Evolutionary conservation across 108 stramenopile genomes (phyloP).

Genomic region (Skeletonema potamos): DNA sequence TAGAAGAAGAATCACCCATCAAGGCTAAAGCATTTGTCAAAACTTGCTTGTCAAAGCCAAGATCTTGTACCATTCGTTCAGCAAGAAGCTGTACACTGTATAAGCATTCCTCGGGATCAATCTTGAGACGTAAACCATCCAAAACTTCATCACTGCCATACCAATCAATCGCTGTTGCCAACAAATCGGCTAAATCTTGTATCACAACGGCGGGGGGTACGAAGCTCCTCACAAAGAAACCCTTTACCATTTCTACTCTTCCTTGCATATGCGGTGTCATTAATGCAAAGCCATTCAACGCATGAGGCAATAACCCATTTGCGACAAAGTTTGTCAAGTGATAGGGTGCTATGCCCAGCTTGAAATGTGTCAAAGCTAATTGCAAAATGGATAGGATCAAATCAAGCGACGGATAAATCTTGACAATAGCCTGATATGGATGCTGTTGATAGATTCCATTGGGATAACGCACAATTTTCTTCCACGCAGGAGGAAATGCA

Average conservation of each 20-base stretch:
- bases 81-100: constrained; percentile 48
- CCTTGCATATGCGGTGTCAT: constrained; percentile 40
- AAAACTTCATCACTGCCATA: background rate
- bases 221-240: constrained; percentile 38
- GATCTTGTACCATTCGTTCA: constrained; percentile 49
- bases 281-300: constrained; percentile 56
- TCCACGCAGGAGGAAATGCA: background rate
- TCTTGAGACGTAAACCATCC: background rate
- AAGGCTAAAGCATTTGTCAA: constrained; percentile 51
- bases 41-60: constrained; percentile 59
- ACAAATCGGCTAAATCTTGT: constrained; percentile 19
- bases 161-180: constrained; percentile 40
- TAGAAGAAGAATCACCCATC: constrained; percentile 30
- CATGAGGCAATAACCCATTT: constrained; percentile 59
- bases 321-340: constrained; percentile 53
- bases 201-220: constrained; percentile 27
- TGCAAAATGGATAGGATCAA: constrained; percentile 54
- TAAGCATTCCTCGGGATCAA: constrained; percentile 6
- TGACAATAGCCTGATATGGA: constrained; percentile 52
- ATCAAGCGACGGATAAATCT: constrained; percentile 49
- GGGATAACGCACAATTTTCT: constrained; percentile 8
- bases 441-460: constrained; percentile 33
- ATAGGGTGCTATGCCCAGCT: constrained; percentile 48
- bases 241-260: constrained; percentile 26
- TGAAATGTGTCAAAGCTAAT: constrained; percentile 47